phyloP scores from a whole-genome alignment of 441 rosid species.

The Bocquillonia castaneifolia region DNA sequence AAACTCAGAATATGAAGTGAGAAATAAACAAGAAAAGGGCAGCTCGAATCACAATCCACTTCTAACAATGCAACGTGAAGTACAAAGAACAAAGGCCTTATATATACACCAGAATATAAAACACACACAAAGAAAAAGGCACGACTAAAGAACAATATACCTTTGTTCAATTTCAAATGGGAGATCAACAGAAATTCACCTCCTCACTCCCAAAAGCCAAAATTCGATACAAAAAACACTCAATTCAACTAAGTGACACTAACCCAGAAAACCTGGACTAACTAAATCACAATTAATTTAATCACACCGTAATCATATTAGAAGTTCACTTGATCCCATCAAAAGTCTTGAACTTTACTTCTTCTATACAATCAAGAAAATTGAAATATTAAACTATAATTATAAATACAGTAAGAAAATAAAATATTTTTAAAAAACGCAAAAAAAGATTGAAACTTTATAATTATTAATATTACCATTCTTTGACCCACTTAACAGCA shows the following conservation, averaged over 20 bases:
- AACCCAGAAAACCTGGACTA: not conserved
- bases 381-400: not conserved
- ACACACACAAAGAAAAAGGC: no score
- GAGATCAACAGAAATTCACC: not conserved
- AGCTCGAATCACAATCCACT: no score
- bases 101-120: no score
- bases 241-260: not conserved
- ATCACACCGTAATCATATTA: not conserved
- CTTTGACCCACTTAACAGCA: conserved; percentile 73
- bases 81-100: no score
- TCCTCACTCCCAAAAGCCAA: not conserved
- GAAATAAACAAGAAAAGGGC: not conserved
- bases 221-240: not conserved
- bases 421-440: not conserved
- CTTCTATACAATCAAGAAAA: not conserved
- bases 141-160: no score
- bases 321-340: not conserved
- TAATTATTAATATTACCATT: conserved; percentile 46
- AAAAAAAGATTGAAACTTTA: no score
- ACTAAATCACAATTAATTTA: not conserved
- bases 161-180: not conserved
- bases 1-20: not conserved
- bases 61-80: no score
- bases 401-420: not conserved
- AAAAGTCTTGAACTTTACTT: no score